Evolutionary conservation across 1,284 basidiomycete species (phyloP).

Genomic region (Lentinus polychrous): DNA sequence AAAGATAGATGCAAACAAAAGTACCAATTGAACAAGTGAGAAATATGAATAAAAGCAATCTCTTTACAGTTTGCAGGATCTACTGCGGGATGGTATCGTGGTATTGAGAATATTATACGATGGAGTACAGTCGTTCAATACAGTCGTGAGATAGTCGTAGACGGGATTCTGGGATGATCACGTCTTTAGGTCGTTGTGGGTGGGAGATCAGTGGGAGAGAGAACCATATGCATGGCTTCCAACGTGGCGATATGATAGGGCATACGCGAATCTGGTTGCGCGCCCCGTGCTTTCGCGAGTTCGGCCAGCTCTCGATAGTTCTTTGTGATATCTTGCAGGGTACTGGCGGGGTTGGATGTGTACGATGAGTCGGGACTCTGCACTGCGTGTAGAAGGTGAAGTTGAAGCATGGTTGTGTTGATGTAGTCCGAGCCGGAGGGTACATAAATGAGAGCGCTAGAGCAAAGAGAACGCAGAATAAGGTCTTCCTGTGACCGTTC

Average conservation of each 20-base stretch:
- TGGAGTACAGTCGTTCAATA: too few species aligned
- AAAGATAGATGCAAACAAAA: too few species aligned
- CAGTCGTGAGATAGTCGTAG: too few species aligned
- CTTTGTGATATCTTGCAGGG: constrained; percentile 51
- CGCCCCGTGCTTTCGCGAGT: constrained; percentile 47
- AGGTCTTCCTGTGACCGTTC: constrained; percentile 23
- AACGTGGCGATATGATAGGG: constrained; percentile 67
- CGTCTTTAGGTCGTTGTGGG: too few species aligned
- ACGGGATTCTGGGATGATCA: too few species aligned
- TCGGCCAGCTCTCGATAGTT: constrained; percentile 64
- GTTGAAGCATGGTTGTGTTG: constrained; percentile 44
- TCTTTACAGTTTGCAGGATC: too few species aligned
- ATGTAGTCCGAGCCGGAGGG: constrained; percentile 34
- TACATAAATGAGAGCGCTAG: constrained; percentile 48
- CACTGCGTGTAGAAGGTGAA: constrained; percentile 51
- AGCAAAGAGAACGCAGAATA: constrained; percentile 42
- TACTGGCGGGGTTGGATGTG: constrained; percentile 25
- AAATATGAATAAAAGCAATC: too few species aligned
- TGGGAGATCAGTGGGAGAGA: constrained; percentile 12
- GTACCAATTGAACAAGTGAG: too few species aligned
- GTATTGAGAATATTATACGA: too few species aligned
- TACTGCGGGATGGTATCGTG: too few species aligned
- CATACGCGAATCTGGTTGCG: constrained; percentile 38
- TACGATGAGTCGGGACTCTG: constrained; percentile 33
- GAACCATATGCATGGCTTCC: constrained; percentile 44